phyloP scores from a whole-genome alignment of 805 yeast genomes.

The Wickerhamomyces bovis region DNA sequence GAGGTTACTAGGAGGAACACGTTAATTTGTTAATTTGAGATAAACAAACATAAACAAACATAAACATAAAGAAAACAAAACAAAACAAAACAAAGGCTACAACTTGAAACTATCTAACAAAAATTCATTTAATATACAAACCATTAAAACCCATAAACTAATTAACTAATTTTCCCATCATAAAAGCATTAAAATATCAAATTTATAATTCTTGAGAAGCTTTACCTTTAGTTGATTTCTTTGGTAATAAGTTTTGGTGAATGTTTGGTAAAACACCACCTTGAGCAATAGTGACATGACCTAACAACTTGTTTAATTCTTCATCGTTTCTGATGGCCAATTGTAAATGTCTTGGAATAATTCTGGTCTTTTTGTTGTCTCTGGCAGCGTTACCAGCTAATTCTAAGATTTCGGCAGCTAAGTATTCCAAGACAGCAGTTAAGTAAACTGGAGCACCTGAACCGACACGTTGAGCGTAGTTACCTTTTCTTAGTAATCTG shows the following conservation, averaged over 20 bases:
- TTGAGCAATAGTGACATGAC: constrained; percentile 94
- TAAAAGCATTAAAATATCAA: constrained; percentile 1
- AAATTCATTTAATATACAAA: not conserved
- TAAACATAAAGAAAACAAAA: too few relatives aligned
- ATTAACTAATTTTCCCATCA: not conserved
- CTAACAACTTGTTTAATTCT: constrained; percentile 90
- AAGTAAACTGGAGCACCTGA: constrained; percentile 98
- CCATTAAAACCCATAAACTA: not conserved
- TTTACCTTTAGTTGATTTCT: constrained; percentile 54
- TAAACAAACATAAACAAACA: too few relatives aligned
- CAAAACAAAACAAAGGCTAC: not conserved
- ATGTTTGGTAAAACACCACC: constrained; percentile 99
- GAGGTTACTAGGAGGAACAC: too few relatives aligned
- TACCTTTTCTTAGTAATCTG: constrained; percentile 93
- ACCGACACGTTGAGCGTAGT: constrained; percentile 98
- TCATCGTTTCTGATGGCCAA: constrained; percentile 98
- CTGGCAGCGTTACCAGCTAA: constrained; percentile 99
- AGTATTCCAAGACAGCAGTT: constrained; percentile 94
- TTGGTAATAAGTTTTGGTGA: constrained; percentile 88
- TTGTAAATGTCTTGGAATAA: constrained; percentile 97
- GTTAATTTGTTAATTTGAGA: too few relatives aligned
- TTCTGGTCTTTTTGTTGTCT: constrained; percentile 98
- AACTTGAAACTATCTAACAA: not conserved
- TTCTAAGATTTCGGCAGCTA: constrained; percentile 97
- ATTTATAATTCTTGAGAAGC: constrained; percentile 59